These are phyloP conservation scores for Phytopythium boreale DNA, from an alignment of 352 stramenopile species.

Conservation along the genomic window DNA sequence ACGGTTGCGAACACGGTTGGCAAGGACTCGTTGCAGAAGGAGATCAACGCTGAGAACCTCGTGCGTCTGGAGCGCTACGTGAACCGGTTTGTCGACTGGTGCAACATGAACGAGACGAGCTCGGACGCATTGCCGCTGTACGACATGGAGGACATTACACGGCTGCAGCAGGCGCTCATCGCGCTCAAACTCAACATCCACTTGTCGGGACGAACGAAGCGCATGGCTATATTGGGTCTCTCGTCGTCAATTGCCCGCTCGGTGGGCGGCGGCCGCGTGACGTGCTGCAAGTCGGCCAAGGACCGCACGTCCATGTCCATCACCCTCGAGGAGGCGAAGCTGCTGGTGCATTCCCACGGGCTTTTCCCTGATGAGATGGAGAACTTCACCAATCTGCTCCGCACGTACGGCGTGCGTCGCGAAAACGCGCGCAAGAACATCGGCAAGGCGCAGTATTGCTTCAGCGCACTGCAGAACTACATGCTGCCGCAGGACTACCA, in stretches of 20 bases:
- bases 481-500: conserved; percentile 76
- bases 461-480: conserved; percentile 80
- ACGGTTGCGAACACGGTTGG: conserved; percentile 90
- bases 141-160: conserved; percentile 23
- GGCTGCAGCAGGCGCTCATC: conserved; percentile 29
- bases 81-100: conserved; percentile 34
- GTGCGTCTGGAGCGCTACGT: conserved; percentile 59
- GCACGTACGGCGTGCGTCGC: conserved; percentile 71
- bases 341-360: conserved; percentile 56
- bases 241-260: conserved; percentile 67
- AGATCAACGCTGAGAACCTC: conserved; percentile 81
- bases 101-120: conserved; percentile 21
- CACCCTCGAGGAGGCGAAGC: conserved; percentile 90
- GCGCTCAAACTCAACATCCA: conserved; percentile 41
- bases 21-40: conserved; percentile 67
- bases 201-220: conserved; percentile 55
- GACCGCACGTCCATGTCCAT: conserved; percentile 97
- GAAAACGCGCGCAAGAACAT: conserved; percentile 89
- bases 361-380: conserved; percentile 50
- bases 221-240: conserved; percentile 77
- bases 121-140: conserved; percentile 20
- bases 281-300: conserved; percentile 98
- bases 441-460: conserved; percentile 81
- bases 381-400: conserved; percentile 58
- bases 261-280: conserved; percentile 89